These are phyloP conservation scores for Sporothrix inflata DNA, from an alignment of 2,329 filamentous ascomycete genomes.

Conservation along the genomic window DNA sequence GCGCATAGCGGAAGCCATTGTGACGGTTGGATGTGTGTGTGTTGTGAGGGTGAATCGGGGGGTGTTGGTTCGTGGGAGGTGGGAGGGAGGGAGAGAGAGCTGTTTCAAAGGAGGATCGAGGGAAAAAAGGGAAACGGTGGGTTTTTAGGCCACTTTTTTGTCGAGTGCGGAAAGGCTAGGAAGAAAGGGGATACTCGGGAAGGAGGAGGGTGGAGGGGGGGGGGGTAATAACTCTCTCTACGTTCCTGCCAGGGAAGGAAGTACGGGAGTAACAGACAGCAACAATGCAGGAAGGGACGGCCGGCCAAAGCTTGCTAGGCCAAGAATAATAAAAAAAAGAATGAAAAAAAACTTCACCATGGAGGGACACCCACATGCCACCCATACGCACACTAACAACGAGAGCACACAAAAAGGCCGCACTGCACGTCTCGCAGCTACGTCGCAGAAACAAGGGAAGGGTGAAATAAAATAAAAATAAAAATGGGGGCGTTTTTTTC, in stretches of 20 bases:
- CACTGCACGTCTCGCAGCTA: constrained; percentile 29
- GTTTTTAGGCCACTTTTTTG: constrained; percentile 29
- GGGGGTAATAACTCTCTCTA: not conserved
- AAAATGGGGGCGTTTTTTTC: constrained; percentile 21
- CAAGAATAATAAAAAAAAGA: not conserved
- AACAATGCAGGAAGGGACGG: not conserved
- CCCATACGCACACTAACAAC: constrained; percentile 16
- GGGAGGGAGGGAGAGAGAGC: constrained; percentile 23
- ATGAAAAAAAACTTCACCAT: not conserved
- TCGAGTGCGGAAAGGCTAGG: constrained; percentile 27
- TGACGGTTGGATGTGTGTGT: constrained; percentile 36
- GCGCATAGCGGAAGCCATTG: constrained; percentile 84
- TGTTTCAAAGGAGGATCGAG: constrained; percentile 13
- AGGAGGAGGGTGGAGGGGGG: constrained; percentile 16
- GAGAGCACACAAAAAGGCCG: constrained; percentile 26
- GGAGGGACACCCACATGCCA: not conserved
- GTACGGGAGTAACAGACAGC: not conserved
- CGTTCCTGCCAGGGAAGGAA: constrained; percentile 21
- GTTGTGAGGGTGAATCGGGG: constrained; percentile 3
- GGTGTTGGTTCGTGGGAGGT: constrained; percentile 39
- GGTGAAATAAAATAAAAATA: constrained; percentile 17
- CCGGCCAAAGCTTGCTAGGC: not conserved
- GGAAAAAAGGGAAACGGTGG: constrained; percentile 33
- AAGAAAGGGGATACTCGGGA: constrained; percentile 26
- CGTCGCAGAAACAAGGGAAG: constrained; percentile 23